Base-by-base conservation (phyloP, 2,329 filamentous ascomycete genomes). In the Diplodia sapinea region DNA sequence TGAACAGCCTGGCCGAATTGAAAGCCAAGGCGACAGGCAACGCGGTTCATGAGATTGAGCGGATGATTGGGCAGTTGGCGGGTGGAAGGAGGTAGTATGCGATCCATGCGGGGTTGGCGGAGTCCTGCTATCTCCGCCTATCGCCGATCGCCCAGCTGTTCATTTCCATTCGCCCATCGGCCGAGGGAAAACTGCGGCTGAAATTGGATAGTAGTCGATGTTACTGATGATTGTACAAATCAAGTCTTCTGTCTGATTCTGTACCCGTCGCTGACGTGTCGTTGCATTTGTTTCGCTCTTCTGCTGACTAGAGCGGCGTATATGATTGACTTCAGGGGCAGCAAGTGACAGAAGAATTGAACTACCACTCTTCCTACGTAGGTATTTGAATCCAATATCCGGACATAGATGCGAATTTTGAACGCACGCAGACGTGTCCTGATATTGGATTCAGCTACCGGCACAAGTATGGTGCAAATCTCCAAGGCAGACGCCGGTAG, bases 1-100 rank as follows among this genome's bases (percentile, higher is more conserved):
- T 87, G 59, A 89, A 89, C 72, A 82, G 89, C n/a, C 88, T 96
- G 80, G 87, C 90, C 73, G 84, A 88, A 63, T 80, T 98, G 71
- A 84, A 92, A 71, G 86, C 87, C 68, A 93, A 90, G 71, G 93
- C 92, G 17, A 90, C 88, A 6, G 87, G 88, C 64, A 86, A 85
- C 40, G 89, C 90, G 64, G 81, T 86, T 26, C 88, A 88, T 70
- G 94, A 98, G 79, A 92, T 98, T 79, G 93, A 97, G 80, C 86
- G 91, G 73, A 82, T 97, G 72, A 85, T 91, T 70, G 86, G 83
- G 26, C 85, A 87, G 73, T 68, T 79, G 70, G 54, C 52, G 9
- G 52, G 63, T 3, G 55, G 52, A 15, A 66, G 26, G 43, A 66
- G 64, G 26, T 66, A 57, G 29, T 31, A 17, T 31, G 26, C n/a